Evolutionary conservation across 768 basidiomycete genomes (phyloP).

Genomic region (Collybia nuda): DNA sequence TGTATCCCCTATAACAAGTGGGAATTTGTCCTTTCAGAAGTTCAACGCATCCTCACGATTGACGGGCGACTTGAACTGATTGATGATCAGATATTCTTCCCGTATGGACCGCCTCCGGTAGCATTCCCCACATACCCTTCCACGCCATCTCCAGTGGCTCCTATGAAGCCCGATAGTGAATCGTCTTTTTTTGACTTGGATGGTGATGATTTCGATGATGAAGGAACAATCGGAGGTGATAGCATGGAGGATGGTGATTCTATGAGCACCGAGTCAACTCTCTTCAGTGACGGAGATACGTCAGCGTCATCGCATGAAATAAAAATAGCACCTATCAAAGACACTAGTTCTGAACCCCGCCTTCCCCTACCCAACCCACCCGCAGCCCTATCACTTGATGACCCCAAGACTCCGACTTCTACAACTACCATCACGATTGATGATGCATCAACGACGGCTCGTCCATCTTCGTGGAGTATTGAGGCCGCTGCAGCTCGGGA

Average conservation of each 20-base stretch:
- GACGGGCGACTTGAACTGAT: conserved; percentile 73
- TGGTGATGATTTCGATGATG: conserved; percentile 8
- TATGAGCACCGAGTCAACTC: conserved; percentile 17
- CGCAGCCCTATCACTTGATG: neutral
- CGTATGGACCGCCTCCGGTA: conserved; percentile 39
- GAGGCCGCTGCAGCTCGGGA: conserved; percentile 38
- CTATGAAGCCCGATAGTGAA: conserved; percentile 17
- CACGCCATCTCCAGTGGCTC: conserved; percentile 14
- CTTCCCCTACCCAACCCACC: neutral
- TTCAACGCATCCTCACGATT: conserved; percentile 55
- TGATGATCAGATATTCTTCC: conserved; percentile 70
- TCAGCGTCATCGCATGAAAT: conserved; percentile 6
- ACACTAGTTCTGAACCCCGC: neutral
- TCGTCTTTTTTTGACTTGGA: conserved; percentile 21
- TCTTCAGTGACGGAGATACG: conserved; percentile 16
- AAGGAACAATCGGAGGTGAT: conserved; percentile 19
- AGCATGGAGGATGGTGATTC: conserved; percentile 23
- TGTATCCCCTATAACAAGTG: conserved; percentile 63
- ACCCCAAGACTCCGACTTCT: conserved; percentile 7
- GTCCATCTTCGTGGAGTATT: conserved; percentile 36
- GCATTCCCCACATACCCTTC: conserved; percentile 19
- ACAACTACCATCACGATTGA: conserved; percentile 3
- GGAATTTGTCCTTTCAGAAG: conserved; percentile 59
- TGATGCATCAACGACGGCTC: conserved; percentile 1
- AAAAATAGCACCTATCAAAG: conserved; percentile 11